A percentile compares a stretch with the other conserved stretches of the same genome.
Conservation (phyloP, 75 land plant species). For the Cupressus sempervirens region DNA sequence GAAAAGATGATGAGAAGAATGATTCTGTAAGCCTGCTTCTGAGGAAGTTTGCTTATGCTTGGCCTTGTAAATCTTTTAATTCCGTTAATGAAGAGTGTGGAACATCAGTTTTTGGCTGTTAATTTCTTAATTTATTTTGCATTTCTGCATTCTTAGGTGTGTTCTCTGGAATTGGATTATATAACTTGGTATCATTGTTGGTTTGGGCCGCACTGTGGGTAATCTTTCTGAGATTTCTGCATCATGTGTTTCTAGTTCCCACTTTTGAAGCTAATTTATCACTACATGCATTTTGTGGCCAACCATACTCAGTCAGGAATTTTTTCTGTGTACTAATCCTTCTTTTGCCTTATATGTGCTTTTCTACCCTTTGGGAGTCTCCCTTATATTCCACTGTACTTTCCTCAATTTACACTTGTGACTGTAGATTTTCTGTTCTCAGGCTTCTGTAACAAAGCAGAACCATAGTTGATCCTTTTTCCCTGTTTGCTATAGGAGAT, state of each 20-base stretch:
- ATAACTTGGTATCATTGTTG: not conserved
- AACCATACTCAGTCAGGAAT: not conserved
- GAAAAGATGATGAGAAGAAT: not conserved
- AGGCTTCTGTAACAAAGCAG: not conserved
- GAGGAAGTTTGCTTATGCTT: not conserved
- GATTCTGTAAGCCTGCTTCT: not conserved
- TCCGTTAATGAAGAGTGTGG: not conserved
- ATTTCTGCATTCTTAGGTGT: not conserved
- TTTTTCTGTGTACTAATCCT: not conserved
- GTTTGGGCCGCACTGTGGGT: not conserved
- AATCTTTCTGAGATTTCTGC: not conserved
- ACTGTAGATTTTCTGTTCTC: not conserved
- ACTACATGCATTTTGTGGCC: not conserved
- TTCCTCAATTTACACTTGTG: too few species aligned
- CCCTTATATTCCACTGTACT: too few species aligned
- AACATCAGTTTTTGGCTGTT: not conserved
- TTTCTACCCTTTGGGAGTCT: too few species aligned
- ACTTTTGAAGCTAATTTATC: not conserved
- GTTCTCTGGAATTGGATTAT: not conserved
- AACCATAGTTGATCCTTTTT: too few species aligned
- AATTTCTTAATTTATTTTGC: not conserved
- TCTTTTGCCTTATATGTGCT: not conserved
- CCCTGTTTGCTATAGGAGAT: not conserved
- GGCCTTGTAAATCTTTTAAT: not conserved
- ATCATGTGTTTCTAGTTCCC: not conserved